Base-by-base conservation (phyloP, 768 basidiomycete genomes). In the Panaeolus papilionaceus region DNA sequence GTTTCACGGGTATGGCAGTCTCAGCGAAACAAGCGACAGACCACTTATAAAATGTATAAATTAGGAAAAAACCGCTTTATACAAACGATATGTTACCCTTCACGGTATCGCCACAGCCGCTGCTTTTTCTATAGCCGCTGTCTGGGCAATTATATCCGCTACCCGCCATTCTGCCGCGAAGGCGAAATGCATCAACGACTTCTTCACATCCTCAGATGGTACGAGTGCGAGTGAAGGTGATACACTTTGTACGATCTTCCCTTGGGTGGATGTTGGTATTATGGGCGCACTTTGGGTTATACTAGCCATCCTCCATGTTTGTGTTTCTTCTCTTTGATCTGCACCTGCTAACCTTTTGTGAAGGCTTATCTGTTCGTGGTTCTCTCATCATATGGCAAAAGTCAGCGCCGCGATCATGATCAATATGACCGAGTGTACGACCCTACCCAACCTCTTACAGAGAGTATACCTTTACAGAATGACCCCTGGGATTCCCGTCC, bases 201-300 rank as follows among this genome's bases (percentile, higher is more conserved):
- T 88, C 80, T 92, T 89, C 75, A 74, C 82, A n/a, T 75, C 80
- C 70, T 71, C 81, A 18, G 75, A 80, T 71, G 73, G 79, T 4
- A 77, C 79, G 12, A 74, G 71, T 67, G 70, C 78, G 62, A 76
- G 78, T 42, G 86, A 94, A 75, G 92, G 89, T 6, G 77, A 89
- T 40, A 88, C 86, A 5, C 84, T 99, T 26, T 99, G 98, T 79
- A 83, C 90, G 61, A 91, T 98, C 65, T 97, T 98, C 75, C 84
- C 95, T 4, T 98, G 95, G 94, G 92, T 94, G 10, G 92, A 93
- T 72, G 82, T 98, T 14, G 96, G 96, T 42, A 80, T 98, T 66
- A 96, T 99, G 95, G 92, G 85, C 20, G 94, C 88, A 8, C 82
- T 98, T 6, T 98, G 96, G 93, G 78, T 92, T 10, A 74, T 98